Base-by-base conservation (phyloP, 2,329 filamentous ascomycete genomes). In the Fusarium austroafricanum region DNA sequence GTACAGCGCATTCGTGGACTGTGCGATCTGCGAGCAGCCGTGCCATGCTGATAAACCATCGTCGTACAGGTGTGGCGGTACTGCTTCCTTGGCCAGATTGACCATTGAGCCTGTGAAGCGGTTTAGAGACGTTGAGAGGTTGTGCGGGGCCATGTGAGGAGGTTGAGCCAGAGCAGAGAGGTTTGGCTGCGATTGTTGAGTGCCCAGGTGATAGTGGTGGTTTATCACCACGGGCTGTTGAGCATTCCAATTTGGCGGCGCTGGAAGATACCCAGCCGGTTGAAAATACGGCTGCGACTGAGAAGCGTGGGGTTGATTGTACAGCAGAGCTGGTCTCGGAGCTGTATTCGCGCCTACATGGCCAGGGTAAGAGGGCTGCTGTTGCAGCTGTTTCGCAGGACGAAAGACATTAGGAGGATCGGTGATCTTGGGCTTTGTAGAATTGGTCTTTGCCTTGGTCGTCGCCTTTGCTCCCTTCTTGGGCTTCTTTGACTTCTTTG, bases 171-270 rank as follows among this genome's bases (percentile, higher is more conserved):
- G 44, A 11, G 45, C 31, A 5, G 55, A 35, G 7, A 61, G 20
- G 23, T 35, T 35, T n/a, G 59, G 39, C 5, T 60, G 42, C 10
- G 43, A 58, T 12, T 58, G 55, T 12, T 52, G 58, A 21, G 21
- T 61, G 10, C 56, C 64, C 44, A 84, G 70, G 65, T 86, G 84
- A 71, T 86, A 85, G 66, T 86, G 79, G 60, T 86, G 83, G 62
- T 86, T 85, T 47, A 86, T 82, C 28, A 86, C 78, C 53, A 86
- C 81, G 10, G 83, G 71, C 11, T 70, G 81, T 8, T 71, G 81
- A n/a, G 67, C 64, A 18, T 44, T 63, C 72, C 74, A 65, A 35
- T 65, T 59, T 53, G 73, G 45, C 39, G 72, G 68, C 47, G 73
- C 45, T 29, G 73, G 43, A 15, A 73, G 71, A 50, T 70, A 73